phyloP scores from a whole-genome alignment of 2,329 filamentous ascomycete species.

The Daldinia sp. region DNA sequence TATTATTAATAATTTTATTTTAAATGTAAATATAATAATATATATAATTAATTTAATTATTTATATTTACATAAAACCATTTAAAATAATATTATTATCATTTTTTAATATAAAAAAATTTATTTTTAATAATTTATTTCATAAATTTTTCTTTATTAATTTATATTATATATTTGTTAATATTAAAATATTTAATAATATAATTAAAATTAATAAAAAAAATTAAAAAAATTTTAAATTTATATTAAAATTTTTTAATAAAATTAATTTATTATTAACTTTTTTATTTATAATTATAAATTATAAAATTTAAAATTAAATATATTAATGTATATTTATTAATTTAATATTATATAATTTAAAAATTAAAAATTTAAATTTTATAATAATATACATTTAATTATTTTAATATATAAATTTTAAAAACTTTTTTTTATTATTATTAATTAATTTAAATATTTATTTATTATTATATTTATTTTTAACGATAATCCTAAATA shows the following conservation, averaged over 20 bases:
- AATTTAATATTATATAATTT: not conserved
- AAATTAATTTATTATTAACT: not conserved
- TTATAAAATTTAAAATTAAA: conserved; percentile 1
- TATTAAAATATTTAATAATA: too few relatives aligned
- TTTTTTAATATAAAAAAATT: not conserved
- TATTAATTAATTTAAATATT: not conserved
- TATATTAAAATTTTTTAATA: not conserved
- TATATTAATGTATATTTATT: not conserved
- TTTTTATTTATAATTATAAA: not conserved
- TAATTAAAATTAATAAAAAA: not conserved
- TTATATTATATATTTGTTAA: not conserved
- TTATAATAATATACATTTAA: not conserved
- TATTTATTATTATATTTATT: too few relatives aligned
- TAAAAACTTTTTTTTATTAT: not conserved
- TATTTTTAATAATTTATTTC: not conserved
- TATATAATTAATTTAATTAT: not conserved
- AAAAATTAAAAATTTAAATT: not conserved
- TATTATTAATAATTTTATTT: not conserved
- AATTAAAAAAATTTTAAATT: not conserved
- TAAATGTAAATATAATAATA: not conserved
- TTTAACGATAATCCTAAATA: not conserved
- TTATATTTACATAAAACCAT: not conserved
- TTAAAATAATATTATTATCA: too few relatives aligned
- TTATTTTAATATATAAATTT: not conserved
- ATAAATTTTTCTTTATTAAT: not conserved